Evolutionary conservation across 139 green algal species (phyloP).

Genomic region (Chlorella sorokiniana): DNA sequence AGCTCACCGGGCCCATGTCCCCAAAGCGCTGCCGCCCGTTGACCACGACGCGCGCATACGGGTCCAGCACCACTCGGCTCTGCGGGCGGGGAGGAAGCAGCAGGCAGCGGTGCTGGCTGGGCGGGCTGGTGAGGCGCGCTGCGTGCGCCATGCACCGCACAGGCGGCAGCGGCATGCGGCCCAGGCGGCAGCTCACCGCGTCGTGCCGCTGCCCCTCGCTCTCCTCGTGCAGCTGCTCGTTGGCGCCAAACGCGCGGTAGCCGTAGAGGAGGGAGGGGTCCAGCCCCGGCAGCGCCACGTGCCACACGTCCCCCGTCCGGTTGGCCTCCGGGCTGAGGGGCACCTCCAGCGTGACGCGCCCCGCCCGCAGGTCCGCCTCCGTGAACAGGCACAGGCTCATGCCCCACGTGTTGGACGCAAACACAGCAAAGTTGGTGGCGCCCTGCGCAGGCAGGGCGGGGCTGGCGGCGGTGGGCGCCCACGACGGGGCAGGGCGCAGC

Average conservation of each 20-base stretch:
- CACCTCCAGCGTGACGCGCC: constrained; percentile 69
- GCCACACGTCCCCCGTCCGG: constrained; percentile 84
- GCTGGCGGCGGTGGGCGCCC: too few relatives aligned
- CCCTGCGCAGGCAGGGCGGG: constrained; percentile 51
- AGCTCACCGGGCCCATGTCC: constrained; percentile 64
- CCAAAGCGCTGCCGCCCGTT: constrained; percentile 75
- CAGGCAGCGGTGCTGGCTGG: background rate
- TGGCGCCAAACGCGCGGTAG: constrained; percentile 46
- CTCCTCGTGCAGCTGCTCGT: constrained; percentile 31
- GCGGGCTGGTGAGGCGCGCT: background rate
- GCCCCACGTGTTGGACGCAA: constrained; percentile 56
- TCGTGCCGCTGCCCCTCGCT: constrained; percentile 26
- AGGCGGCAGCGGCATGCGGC: background rate
- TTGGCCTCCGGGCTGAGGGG: constrained; percentile 75
- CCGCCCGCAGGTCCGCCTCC: constrained; percentile 71
- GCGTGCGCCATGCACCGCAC: background rate
- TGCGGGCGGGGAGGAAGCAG: constrained; percentile 6
- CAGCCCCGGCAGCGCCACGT: constrained; percentile 78
- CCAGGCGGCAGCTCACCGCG: constrained; percentile 10
- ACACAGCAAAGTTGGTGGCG: constrained; percentile 88
- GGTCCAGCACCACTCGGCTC: constrained; percentile 85
- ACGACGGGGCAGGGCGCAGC: background rate
- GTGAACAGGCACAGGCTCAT: constrained; percentile 89
- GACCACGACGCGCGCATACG: constrained; percentile 83
- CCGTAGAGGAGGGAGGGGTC: constrained; percentile 74